Percentiles rank a stretch among this genome's conserved stretches.
Evolutionary conservation across 805 yeast genomes (phyloP).

Genomic region (Hanseniaspora hatyaiensis): DNA sequence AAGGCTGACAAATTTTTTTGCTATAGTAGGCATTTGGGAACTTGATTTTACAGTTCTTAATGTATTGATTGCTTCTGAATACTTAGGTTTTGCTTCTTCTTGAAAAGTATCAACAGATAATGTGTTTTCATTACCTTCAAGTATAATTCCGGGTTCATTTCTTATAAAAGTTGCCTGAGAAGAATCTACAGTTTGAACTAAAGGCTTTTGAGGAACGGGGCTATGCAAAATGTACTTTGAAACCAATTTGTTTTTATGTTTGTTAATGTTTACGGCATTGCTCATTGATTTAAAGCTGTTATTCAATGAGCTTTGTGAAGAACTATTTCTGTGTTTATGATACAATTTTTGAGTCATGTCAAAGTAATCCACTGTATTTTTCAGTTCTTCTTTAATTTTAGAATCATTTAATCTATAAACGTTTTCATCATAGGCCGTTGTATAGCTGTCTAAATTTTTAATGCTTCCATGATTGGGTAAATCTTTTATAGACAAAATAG

Average conservation of each 20-base stretch:
- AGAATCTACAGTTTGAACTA: not conserved
- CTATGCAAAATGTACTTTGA: conserved; percentile 17
- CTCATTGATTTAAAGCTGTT: conserved; percentile 5
- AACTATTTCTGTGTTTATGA: conserved; percentile 8
- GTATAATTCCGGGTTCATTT: not conserved
- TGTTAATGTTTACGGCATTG: not conserved
- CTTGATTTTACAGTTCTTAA: conserved; percentile 10
- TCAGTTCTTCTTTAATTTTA: not conserved
- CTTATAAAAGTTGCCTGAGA: conserved; percentile 1
- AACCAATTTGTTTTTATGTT: not conserved
- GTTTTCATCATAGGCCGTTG: conserved; percentile 55
- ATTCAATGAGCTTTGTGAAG: not conserved
- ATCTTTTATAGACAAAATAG: conserved; percentile 49
- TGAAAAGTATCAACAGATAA: conserved; percentile 7
- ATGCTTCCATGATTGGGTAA: conserved; percentile 31
- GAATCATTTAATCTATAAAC: conserved; percentile 32
- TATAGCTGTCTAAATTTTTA: conserved; percentile 43
- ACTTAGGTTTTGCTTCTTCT: conserved; percentile 10
- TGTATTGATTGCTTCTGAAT: conserved; percentile 9
- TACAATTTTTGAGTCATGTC: conserved; percentile 5
- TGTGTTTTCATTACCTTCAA: conserved; percentile 2
- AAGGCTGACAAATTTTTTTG: conserved; percentile 1
- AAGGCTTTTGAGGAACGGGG: conserved; percentile 1
- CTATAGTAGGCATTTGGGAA: conserved; percentile 7
- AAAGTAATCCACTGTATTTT: conserved; percentile 15